phyloP scores from a whole-genome alignment of 345 rosid species.

The Luvunga scandens region DNA sequence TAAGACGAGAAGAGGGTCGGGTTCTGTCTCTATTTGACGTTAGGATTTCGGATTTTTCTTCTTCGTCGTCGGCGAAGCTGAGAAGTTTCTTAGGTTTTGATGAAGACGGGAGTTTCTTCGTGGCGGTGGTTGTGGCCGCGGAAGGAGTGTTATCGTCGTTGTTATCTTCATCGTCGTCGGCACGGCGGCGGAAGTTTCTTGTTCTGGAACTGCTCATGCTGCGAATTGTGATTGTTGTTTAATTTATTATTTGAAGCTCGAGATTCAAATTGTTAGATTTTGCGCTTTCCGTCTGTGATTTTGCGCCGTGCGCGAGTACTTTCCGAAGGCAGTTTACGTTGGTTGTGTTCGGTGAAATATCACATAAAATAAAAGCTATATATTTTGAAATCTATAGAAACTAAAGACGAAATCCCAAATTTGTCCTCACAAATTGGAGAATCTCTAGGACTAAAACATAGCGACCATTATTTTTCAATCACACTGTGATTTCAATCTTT shows the following conservation, averaged over 20 bases:
- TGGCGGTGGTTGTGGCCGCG: conserved; percentile 1
- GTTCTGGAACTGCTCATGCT: conserved; percentile 54
- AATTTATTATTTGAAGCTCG: background rate
- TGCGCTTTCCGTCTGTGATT: background rate
- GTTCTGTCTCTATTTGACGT: conserved; percentile 20
- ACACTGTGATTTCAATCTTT: too few relatives aligned
- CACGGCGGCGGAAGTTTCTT: conserved; percentile 81
- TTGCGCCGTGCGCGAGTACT: background rate
- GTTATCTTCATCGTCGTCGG: conserved; percentile 42
- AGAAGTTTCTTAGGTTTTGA: conserved; percentile 69
- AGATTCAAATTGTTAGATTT: background rate
- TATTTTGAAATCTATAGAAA: background rate
- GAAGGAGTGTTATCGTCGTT: conserved; percentile 17
- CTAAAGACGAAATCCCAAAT: background rate
- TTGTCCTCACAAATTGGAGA: background rate
- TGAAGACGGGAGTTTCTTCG: conserved; percentile 28
- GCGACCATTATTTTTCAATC: too few relatives aligned
- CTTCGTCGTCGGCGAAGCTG: conserved; percentile 90
- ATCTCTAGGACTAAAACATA: too few relatives aligned
- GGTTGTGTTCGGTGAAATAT: background rate
- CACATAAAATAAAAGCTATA: background rate
- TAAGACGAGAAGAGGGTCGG: conserved; percentile 41
- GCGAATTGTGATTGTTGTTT: background rate
- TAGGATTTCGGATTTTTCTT: conserved; percentile 28
- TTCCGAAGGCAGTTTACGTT: background rate